Percentiles rank a stretch among this genome's conserved stretches.
These are phyloP conservation scores for Adansonia madagascariensis DNA, from an alignment of 441 rosid genomes.

Conservation along the genomic window DNA sequence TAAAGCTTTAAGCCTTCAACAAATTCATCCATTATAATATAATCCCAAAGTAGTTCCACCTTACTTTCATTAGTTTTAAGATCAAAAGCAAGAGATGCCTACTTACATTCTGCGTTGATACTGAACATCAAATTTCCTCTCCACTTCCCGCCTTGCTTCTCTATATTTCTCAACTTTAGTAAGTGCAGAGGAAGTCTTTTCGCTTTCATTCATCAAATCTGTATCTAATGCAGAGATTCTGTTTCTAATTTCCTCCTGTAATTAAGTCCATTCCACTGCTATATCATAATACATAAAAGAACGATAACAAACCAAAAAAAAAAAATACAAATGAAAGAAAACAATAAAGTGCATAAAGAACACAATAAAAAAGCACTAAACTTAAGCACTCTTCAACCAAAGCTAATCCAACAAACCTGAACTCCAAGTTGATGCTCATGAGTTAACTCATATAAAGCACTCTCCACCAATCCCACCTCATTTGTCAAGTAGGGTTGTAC, in stretches of 20 bases:
- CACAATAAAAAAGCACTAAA: not conserved
- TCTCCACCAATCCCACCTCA: slow-evolving; percentile 57
- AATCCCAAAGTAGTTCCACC: not conserved
- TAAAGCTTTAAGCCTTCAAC: not conserved
- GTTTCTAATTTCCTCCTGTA: slow-evolving; percentile 82
- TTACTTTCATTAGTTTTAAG: too few species aligned
- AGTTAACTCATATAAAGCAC: slow-evolving; percentile 55
- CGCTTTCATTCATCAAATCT: slow-evolving; percentile 53
- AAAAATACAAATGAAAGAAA: not conserved
- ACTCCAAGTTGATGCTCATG: slow-evolving; percentile 59
- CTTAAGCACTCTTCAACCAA: not conserved
- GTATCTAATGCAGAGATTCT: slow-evolving; percentile 63
- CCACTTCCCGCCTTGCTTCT: slow-evolving; percentile 71
- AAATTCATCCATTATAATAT: not conserved
- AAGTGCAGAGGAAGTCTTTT: slow-evolving; percentile 56
- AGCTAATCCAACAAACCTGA: slow-evolving; percentile 49
- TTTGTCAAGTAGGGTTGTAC: slow-evolving; percentile 52
- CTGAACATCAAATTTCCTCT: slow-evolving; percentile 74
- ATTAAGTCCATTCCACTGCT: slow-evolving; percentile 31
- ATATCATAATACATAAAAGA: slow-evolving; percentile 3
- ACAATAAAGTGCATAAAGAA: slow-evolving; percentile 9
- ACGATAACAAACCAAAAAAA: slow-evolving; percentile 9
- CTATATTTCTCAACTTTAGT: slow-evolving; percentile 58
- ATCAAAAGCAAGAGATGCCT: slow-evolving; percentile 16
- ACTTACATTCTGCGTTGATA: slow-evolving; percentile 86